Percentiles rank a stretch among this genome's conserved stretches.
phyloP scores from a whole-genome alignment of 345 rosid genomes.

The Arabidopsis arenosa region DNA sequence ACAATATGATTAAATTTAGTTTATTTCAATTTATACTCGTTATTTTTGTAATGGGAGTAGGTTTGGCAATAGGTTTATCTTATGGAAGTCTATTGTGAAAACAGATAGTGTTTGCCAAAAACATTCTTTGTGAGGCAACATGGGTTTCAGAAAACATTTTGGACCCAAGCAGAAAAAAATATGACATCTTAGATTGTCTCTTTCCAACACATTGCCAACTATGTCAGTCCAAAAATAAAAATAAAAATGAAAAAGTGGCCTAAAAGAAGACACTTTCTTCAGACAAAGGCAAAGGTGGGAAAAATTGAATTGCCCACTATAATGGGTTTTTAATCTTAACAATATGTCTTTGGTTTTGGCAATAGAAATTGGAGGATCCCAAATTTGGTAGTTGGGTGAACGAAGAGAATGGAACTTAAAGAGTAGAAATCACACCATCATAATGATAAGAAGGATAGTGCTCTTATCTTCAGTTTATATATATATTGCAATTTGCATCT shows the following conservation, averaged over 20 bases:
- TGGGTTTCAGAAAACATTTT: slow-evolving; percentile 33
- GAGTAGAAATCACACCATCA: slow-evolving; percentile 33
- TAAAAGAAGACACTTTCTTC: slow-evolving; percentile 62
- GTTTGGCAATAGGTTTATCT: slow-evolving; percentile 35
- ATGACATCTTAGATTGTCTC: slow-evolving; percentile 45
- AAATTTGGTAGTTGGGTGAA: slow-evolving; percentile 44
- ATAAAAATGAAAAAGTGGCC: slow-evolving; percentile 41
- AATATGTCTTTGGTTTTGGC: slow-evolving; percentile 31
- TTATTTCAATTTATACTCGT: slow-evolving; percentile 8
- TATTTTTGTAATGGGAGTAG: slow-evolving; percentile 31
- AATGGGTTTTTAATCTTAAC: slow-evolving; percentile 35
- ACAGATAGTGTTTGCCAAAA: slow-evolving; percentile 31
- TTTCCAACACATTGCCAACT: slow-evolving; percentile 53
- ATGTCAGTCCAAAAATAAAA: slow-evolving; percentile 41
- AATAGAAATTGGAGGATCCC: slow-evolving; percentile 47
- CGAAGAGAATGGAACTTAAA: slow-evolving; percentile 26
- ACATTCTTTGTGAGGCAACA: slow-evolving; percentile 44
- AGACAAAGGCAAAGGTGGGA: slow-evolving; percentile 60
- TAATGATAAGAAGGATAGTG: slow-evolving; percentile 35
- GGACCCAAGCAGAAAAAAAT: slow-evolving; percentile 24
- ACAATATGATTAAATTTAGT: slow-evolving; percentile 8
- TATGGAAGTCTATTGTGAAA: slow-evolving; percentile 25
- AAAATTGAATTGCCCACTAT: slow-evolving; percentile 44
- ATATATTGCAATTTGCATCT: neutral
- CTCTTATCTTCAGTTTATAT: slow-evolving; percentile 30